Evolutionary conservation across 1,284 basidiomycete genomes (phyloP).

Genomic region (Malassezia vespertilionis): DNA sequence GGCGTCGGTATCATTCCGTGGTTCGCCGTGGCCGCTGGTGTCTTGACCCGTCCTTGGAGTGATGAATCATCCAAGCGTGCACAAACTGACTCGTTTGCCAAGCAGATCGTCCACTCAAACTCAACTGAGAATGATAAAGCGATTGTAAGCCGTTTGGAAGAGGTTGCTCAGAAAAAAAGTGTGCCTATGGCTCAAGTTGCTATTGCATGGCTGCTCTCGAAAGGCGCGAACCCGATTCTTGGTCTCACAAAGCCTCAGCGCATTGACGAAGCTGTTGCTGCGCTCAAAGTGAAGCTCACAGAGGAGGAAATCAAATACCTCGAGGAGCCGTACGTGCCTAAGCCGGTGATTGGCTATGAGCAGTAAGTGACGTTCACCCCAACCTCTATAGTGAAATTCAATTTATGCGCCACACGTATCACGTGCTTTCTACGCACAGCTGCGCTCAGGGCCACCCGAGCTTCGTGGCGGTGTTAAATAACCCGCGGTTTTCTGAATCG

Average conservation of each 20-base stretch:
- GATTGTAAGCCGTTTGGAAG: slow-evolving; percentile 46
- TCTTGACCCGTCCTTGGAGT: slow-evolving; percentile 46
- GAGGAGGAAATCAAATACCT: slow-evolving; percentile 9
- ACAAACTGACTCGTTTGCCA: background rate
- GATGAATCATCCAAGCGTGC: slow-evolving; percentile 4
- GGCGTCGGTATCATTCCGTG: slow-evolving; percentile 51
- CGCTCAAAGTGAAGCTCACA: slow-evolving; percentile 8
- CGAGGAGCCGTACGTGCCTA: slow-evolving; percentile 15
- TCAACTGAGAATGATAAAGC: slow-evolving; percentile 7
- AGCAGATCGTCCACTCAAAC: background rate
- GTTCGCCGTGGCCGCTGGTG: slow-evolving; percentile 50
- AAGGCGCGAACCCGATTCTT: slow-evolving; percentile 11
- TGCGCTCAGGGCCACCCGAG: too few species aligned
- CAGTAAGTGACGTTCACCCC: too few species aligned
- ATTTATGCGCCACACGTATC: too few species aligned
- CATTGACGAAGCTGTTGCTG: slow-evolving; percentile 12
- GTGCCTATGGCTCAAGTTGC: slow-evolving; percentile 50
- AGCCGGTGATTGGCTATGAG: slow-evolving; percentile 2
- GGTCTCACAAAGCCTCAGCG: slow-evolving; percentile 15
- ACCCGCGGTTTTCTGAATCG: too few species aligned
- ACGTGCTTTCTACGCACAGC: too few species aligned
- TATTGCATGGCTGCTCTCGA: slow-evolving; percentile 44
- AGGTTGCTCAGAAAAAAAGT: slow-evolving; percentile 47
- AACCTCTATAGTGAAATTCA: too few species aligned
- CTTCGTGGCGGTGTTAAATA: too few species aligned